A percentile compares a stretch with the other conserved stretches of the same genome.
phyloP scores from a whole-genome alignment of 306 rosid genomes.

The Cotoneaster glaucophyllus region DNA sequence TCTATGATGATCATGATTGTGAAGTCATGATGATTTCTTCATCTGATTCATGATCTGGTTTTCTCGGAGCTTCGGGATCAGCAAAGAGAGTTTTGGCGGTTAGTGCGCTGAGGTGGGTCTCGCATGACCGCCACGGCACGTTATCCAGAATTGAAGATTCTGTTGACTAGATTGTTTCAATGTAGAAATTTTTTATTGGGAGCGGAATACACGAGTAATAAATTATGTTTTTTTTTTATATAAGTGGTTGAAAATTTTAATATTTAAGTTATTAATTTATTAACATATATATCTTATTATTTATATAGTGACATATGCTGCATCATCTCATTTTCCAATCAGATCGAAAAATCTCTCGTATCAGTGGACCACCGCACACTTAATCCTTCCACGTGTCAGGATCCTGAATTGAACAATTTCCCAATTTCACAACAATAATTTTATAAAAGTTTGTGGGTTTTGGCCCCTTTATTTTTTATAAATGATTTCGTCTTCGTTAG shows the following conservation, averaged over 20 bases:
- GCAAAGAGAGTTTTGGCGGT: not conserved
- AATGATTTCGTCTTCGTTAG: too few relatives aligned
- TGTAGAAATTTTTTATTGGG: too few relatives aligned
- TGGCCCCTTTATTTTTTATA: too few relatives aligned
- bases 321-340: too few relatives aligned
- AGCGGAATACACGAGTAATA: too few relatives aligned
- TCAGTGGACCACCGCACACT: not conserved
- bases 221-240: too few relatives aligned
- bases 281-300: too few relatives aligned
- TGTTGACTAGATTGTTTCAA: not conserved
- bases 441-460: too few relatives aligned
- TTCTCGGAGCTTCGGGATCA: not conserved
- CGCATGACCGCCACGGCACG: conserved; percentile 4
- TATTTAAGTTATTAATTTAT: too few relatives aligned
- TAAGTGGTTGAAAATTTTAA: too few relatives aligned
- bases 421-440: not conserved
- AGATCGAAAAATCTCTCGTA: too few relatives aligned
- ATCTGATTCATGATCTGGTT: not conserved
- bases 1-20: not conserved
- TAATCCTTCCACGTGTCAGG: conserved; percentile 1
- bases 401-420: not conserved
- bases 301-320: too few relatives aligned
- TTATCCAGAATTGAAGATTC: not conserved
- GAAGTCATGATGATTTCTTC: not conserved
- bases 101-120: not conserved